A percentile compares a stretch with the other conserved stretches of the same genome.
These are phyloP conservation scores for Xylaria sp. DNA, from an alignment of 2,329 filamentous ascomycete species.

Conservation along the genomic window DNA sequence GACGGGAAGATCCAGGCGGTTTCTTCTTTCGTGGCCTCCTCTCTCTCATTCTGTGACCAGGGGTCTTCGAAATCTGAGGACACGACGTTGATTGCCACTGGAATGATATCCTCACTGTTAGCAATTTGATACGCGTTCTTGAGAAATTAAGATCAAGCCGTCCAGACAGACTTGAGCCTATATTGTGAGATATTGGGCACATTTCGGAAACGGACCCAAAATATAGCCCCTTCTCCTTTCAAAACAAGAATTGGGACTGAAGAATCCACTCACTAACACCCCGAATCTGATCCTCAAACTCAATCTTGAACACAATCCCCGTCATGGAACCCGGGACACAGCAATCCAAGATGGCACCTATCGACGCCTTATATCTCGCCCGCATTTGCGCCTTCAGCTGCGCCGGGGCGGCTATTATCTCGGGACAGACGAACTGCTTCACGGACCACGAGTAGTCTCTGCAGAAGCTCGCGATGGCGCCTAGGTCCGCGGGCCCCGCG, in stretches of 20 bases:
- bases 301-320: slow-evolving; percentile 3
- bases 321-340: background rate
- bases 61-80: background rate
- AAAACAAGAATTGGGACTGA: background rate
- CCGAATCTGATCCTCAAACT: background rate
- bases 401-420: background rate
- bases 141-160: background rate
- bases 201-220: too few relatives aligned
- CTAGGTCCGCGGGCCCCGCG: slow-evolving; percentile 1
- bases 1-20: background rate
- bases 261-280: background rate
- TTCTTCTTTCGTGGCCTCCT: background rate
- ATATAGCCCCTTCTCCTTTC: too few relatives aligned
- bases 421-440: slow-evolving; percentile 6
- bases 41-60: slow-evolving; percentile 13
- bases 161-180: too few relatives aligned
- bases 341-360: slow-evolving; percentile 9
- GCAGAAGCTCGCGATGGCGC: background rate
- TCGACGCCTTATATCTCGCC: background rate
- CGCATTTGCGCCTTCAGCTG: background rate
- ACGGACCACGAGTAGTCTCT: background rate
- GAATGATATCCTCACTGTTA: background rate
- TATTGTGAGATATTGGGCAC: too few relatives aligned
- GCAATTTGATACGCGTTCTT: background rate
- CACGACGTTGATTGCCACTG: slow-evolving; percentile 19